These are phyloP conservation scores for Cystobasidiopsis lactophilus DNA, from an alignment of 768 basidiomycete species.

Conservation along the genomic window DNA sequence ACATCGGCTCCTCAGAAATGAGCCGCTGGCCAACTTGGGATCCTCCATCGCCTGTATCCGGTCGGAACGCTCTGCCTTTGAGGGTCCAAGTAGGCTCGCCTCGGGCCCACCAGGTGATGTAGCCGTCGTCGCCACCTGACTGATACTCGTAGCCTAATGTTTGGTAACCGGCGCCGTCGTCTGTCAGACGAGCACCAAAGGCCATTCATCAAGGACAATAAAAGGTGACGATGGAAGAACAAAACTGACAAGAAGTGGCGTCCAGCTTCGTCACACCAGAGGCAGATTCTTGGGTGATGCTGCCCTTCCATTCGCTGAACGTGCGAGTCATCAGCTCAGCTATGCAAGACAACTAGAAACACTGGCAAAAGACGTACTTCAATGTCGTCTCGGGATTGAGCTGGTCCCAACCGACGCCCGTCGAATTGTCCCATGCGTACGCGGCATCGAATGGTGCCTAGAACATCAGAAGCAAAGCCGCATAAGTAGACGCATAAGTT, in stretches of 20 bases:
- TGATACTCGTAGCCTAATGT: conserved; percentile 60
- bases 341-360: too few relatives aligned
- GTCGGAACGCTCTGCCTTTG: conserved; percentile 39
- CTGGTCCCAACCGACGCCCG: conserved; percentile 14
- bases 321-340: not conserved
- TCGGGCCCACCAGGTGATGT: conserved; percentile 61
- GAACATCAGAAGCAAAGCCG: too few relatives aligned
- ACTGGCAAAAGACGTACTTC: too few relatives aligned
- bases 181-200: not conserved
- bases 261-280: conserved; percentile 41
- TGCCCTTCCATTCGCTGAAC: conserved; percentile 7
- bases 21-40: conserved; percentile 41
- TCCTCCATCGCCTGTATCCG: conserved; percentile 35
- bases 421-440: conserved; percentile 32
- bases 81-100: conserved; percentile 49
- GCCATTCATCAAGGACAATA: not conserved
- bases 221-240: not conserved
- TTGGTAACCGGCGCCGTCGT: conserved; percentile 35
- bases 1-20: conserved; percentile 81
- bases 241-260: conserved; percentile 27
- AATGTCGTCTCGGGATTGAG: conserved; percentile 35
- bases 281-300: conserved; percentile 46
- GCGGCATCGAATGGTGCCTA: conserved; percentile 30
- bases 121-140: conserved; percentile 39
- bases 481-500: too few relatives aligned